Evolutionary conservation across 2,329 filamentous ascomycete genomes (phyloP).

Genomic region (Aspergillus eucalypticola): DNA sequence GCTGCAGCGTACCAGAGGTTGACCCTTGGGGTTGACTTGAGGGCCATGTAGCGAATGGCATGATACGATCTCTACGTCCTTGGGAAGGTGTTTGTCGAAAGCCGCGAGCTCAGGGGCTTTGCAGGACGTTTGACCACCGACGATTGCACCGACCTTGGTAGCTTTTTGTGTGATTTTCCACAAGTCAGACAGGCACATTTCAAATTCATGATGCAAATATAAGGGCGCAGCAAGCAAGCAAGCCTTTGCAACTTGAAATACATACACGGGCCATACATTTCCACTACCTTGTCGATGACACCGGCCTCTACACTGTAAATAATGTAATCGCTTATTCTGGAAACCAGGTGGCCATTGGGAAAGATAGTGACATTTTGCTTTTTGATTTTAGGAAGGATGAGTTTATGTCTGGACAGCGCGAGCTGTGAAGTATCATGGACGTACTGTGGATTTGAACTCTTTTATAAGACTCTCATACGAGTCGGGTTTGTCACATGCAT

Average conservation of each 20-base stretch:
- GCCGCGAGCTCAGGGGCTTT: constrained; percentile 95
- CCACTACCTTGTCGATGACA: constrained; percentile 82
- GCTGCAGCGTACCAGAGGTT: constrained; percentile 69
- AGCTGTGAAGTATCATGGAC: constrained; percentile 40
- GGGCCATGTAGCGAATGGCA: constrained; percentile 97
- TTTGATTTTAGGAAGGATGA: constrained; percentile 37
- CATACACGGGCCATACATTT: constrained; percentile 89
- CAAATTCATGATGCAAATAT: neutral
- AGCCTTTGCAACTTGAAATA: constrained; percentile 18
- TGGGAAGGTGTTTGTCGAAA: constrained; percentile 83
- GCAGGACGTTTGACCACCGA: constrained; percentile 96
- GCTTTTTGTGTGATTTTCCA: constrained; percentile 53
- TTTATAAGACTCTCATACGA: constrained; percentile 77
- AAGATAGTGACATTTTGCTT: constrained; percentile 86
- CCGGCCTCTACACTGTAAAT: constrained; percentile 98
- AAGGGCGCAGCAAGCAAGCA: constrained; percentile 6
- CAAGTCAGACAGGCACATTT: constrained; percentile 26
- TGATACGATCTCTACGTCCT: constrained; percentile 88
- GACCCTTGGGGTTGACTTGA: constrained; percentile 80
- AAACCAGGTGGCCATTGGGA: constrained; percentile 92
- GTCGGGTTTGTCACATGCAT: constrained; percentile 90
- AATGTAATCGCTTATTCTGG: constrained; percentile 93
- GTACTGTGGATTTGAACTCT: constrained; percentile 87
- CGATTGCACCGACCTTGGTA: constrained; percentile 91
- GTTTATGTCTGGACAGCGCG: constrained; percentile 34